These are phyloP conservation scores for Amylocystis lapponica DNA, from an alignment of 768 basidiomycete species.

Conservation along the genomic window DNA sequence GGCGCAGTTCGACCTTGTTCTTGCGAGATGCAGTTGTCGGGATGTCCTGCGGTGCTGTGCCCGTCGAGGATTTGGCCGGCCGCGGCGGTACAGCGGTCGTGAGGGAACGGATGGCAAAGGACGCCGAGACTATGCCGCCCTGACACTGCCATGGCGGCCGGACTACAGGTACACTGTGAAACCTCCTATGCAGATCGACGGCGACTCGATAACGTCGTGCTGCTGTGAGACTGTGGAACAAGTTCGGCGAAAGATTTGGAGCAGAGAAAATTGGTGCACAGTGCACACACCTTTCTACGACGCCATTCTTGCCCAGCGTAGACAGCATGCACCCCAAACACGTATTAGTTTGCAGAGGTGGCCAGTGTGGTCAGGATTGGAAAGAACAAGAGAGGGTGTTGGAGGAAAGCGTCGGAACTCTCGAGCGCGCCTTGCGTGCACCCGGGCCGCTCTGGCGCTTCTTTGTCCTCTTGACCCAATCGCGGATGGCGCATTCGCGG, in stretches of 20 bases:
- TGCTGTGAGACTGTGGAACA: constrained; percentile 10
- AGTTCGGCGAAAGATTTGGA: not conserved
- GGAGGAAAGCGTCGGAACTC: no score
- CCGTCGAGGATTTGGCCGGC: constrained; percentile 6
- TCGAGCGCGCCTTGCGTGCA: no score
- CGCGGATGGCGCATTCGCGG: no score
- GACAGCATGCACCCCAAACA: constrained; percentile 40
- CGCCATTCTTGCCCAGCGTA: constrained; percentile 31
- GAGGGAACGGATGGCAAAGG: constrained; percentile 5
- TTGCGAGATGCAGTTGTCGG: constrained; percentile 26
- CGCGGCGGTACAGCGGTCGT: constrained; percentile 26
- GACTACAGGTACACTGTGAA: not conserved
- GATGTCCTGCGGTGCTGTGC: constrained; percentile 17
- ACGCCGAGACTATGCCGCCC: not conserved
- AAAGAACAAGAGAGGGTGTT: no score
- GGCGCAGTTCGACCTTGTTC: constrained; percentile 54
- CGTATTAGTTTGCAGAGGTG: no score
- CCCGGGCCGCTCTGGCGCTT: no score
- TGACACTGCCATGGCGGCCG: constrained; percentile 2
- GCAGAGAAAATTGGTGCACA: not conserved
- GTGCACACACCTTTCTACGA: constrained; percentile 32
- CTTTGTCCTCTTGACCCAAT: no score
- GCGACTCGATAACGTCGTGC: constrained; percentile 6
- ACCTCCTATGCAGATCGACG: not conserved
- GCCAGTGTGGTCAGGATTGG: no score